Conservation (phyloP, 441 rosid species). For the Codiaeum variegatum region DNA sequence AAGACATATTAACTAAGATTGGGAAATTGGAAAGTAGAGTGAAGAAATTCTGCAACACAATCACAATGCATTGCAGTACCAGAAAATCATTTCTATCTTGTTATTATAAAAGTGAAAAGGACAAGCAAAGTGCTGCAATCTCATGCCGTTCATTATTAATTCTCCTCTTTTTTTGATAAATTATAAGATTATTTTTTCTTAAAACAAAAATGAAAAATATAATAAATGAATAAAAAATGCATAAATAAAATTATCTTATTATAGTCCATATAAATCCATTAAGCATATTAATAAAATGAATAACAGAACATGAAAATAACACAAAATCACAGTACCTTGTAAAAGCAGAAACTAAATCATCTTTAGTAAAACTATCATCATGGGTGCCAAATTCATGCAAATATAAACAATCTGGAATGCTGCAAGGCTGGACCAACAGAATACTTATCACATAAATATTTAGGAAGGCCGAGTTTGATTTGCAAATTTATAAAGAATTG, state of each 20-base stretch:
- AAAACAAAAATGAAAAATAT: background rate
- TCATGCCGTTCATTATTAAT: background rate
- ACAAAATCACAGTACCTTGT: constrained; percentile 44
- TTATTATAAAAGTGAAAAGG: background rate
- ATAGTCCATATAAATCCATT: background rate
- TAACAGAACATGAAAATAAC: constrained; percentile 16
- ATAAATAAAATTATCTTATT: background rate
- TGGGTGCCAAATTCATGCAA: constrained; percentile 51
- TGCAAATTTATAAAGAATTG: background rate
- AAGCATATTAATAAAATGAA: constrained; percentile 1
- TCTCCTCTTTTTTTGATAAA: background rate
- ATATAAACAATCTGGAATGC: constrained; percentile 9
- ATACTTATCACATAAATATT: constrained; percentile 6
- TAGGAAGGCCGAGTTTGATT: background rate
- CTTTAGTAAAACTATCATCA: constrained; percentile 87
- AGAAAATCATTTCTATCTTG: background rate
- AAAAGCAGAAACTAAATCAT: constrained; percentile 65
- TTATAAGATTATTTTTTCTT: background rate
- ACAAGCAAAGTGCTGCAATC: background rate
- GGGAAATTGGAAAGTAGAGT: background rate
- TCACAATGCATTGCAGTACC: background rate
- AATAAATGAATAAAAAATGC: background rate
- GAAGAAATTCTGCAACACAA: background rate
- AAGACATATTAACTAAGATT: background rate
- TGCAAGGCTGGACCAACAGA: constrained; percentile 32